A percentile compares a stretch with the other conserved stretches of the same genome.
Evolutionary conservation across 768 basidiomycete species (phyloP).

Genomic region (Tremella yokohamensis): DNA sequence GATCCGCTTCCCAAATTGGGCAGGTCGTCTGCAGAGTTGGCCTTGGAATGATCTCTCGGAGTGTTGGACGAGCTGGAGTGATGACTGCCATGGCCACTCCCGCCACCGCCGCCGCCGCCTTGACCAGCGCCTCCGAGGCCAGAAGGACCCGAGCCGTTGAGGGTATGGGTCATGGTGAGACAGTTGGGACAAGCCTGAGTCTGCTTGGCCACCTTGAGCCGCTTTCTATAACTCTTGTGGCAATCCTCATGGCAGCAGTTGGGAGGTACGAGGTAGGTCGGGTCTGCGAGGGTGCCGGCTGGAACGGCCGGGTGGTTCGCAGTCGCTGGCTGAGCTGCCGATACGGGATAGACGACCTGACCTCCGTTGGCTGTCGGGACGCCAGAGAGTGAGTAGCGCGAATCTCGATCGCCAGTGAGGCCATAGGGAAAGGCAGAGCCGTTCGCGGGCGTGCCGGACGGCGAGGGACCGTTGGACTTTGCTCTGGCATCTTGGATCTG

Average conservation of each 20-base stretch:
- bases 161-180: conserved; percentile 32
- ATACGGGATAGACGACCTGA: conserved; percentile 49
- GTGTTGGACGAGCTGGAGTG: conserved; percentile 47
- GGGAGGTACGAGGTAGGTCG: conserved; percentile 52
- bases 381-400: conserved; percentile 16
- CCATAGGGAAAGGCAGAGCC: conserved; percentile 26
- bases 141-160: conserved; percentile 4
- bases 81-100: conserved; percentile 35
- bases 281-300: conserved; percentile 51
- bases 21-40: conserved; percentile 45
- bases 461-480: conserved; percentile 41
- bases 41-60: conserved; percentile 41
- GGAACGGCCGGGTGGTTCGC: conserved; percentile 48
- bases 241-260: conserved; percentile 55
- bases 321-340: conserved; percentile 48
- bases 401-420: conserved; percentile 42
- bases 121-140: conserved; percentile 19
- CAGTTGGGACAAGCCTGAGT: conserved; percentile 51
- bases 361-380: conserved; percentile 33
- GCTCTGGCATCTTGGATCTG: conserved; percentile 53
- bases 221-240: conserved; percentile 54
- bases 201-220: conserved; percentile 51
- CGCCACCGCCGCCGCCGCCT: conserved; percentile 24
- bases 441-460: conserved; percentile 38
- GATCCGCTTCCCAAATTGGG: conserved; percentile 35